Percentiles rank a stretch among this genome's conserved stretches.
Evolutionary conservation across 202 grass and related monocot genomes (phyloP).

Genomic region (Zoysia matrella): DNA sequence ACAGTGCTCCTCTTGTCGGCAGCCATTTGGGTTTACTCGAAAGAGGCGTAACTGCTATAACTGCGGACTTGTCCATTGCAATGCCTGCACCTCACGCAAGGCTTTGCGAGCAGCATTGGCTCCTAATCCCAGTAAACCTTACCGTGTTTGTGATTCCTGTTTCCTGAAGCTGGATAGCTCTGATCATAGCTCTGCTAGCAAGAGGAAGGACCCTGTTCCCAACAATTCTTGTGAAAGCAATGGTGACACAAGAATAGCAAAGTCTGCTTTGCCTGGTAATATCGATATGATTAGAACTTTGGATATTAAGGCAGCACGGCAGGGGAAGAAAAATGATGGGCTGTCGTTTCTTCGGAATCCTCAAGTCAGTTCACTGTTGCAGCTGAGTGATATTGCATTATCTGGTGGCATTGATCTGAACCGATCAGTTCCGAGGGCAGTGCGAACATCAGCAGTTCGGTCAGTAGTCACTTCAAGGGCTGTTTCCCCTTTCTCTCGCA

Average conservation of each 20-base stretch:
- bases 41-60: slow-evolving; percentile 93
- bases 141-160: slow-evolving; percentile 96
- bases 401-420: slow-evolving; percentile 57
- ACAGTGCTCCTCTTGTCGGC: slow-evolving; percentile 77
- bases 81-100: slow-evolving; percentile 79
- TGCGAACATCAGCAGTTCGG: slow-evolving; percentile 51
- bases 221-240: slow-evolving; percentile 59
- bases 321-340: slow-evolving; percentile 59
- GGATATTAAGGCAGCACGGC: slow-evolving; percentile 55
- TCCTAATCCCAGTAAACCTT: slow-evolving; percentile 82
- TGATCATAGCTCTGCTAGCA: slow-evolving; percentile 50
- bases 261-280: slow-evolving; percentile 59
- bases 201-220: slow-evolving; percentile 54
- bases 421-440: slow-evolving; percentile 59
- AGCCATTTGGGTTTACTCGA: slow-evolving; percentile 91
- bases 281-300: slow-evolving; percentile 74
- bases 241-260: slow-evolving; percentile 44
- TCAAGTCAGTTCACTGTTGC: slow-evolving; percentile 65
- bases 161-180: slow-evolving; percentile 78
- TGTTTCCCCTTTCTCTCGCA: slow-evolving; percentile 91
- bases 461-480: slow-evolving; percentile 83
- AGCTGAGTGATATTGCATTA: slow-evolving; percentile 86
- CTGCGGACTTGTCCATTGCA: slow-evolving; percentile 84
- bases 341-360: slow-evolving; percentile 69
- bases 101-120: slow-evolving; percentile 77